These are phyloP conservation scores for Globisporangium orthogonon DNA, from an alignment of 352 stramenopile species.

Conservation along the genomic window DNA sequence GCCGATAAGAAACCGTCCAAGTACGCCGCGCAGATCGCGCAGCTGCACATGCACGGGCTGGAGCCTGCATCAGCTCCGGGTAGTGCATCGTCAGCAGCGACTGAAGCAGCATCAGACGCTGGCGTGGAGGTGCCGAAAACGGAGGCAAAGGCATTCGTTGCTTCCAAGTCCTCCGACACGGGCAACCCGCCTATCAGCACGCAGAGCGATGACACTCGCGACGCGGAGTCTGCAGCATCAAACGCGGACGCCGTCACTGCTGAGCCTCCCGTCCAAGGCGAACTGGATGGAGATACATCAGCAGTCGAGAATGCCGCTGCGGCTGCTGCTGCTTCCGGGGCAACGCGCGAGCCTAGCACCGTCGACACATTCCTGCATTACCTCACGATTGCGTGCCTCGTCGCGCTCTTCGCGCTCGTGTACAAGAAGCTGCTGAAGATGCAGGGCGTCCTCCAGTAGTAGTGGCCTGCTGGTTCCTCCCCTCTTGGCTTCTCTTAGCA, in stretches of 20 bases:
- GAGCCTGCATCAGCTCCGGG: slow-evolving; percentile 17
- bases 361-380: slow-evolving; percentile 70
- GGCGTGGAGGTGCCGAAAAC: not conserved
- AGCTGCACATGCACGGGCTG: slow-evolving; percentile 75
- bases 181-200: not conserved
- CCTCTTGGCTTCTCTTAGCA: too few species aligned
- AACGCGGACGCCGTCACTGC: too few species aligned
- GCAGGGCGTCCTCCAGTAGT: slow-evolving; percentile 48
- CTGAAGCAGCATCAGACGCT: not conserved
- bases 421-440: slow-evolving; percentile 82
- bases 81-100: not conserved
- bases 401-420: slow-evolving; percentile 64
- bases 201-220: too few species aligned
- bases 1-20: slow-evolving; percentile 32
- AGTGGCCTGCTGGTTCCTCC: not conserved
- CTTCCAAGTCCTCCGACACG: not conserved
- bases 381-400: slow-evolving; percentile 48
- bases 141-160: not conserved
- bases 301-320: too few species aligned
- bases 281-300: too few species aligned
- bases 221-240: too few species aligned
- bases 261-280: too few species aligned
- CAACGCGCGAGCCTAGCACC: slow-evolving; percentile 17
- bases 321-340: not conserved
- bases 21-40: slow-evolving; percentile 74